Conservation (phyloP, 176 grass and related monocot species). For the Avena insularis region DNA sequence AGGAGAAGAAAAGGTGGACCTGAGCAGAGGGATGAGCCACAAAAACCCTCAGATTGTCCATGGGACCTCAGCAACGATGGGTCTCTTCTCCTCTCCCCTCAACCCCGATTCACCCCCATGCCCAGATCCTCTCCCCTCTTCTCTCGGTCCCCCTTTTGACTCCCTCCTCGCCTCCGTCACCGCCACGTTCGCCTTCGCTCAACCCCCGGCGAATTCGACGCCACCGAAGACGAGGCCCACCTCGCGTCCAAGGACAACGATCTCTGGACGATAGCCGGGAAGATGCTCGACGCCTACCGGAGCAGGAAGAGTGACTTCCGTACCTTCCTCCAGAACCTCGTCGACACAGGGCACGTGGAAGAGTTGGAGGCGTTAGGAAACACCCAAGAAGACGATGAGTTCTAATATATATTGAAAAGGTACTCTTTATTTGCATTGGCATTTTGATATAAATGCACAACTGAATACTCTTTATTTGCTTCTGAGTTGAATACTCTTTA, state of each 20-base stretch:
- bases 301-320: slow-evolving; percentile 39
- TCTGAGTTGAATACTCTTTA: too few species aligned
- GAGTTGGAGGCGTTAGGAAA: not conserved
- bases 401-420: too few species aligned
- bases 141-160: not conserved
- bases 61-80: slow-evolving; percentile 35
- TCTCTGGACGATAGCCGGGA: not conserved
- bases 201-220: not conserved
- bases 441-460: too few species aligned
- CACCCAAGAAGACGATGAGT: too few species aligned
- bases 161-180: not conserved
- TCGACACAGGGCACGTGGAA: slow-evolving; percentile 42
- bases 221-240: slow-evolving; percentile 18
- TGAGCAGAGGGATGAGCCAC: not conserved
- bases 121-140: slow-evolving; percentile 1
- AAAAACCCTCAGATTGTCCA: not conserved
- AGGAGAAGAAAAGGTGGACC: not conserved
- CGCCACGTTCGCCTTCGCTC: slow-evolving; percentile 22
- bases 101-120: slow-evolving; percentile 33
- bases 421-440: too few species aligned
- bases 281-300: slow-evolving; percentile 37
- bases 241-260: slow-evolving; percentile 3
- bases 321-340: slow-evolving; percentile 53
- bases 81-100: slow-evolving; percentile 19
- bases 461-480: too few species aligned